Evolutionary conservation across 176 grass and related monocot species (phyloP).

Genomic region (Triticum timopheevii): DNA sequence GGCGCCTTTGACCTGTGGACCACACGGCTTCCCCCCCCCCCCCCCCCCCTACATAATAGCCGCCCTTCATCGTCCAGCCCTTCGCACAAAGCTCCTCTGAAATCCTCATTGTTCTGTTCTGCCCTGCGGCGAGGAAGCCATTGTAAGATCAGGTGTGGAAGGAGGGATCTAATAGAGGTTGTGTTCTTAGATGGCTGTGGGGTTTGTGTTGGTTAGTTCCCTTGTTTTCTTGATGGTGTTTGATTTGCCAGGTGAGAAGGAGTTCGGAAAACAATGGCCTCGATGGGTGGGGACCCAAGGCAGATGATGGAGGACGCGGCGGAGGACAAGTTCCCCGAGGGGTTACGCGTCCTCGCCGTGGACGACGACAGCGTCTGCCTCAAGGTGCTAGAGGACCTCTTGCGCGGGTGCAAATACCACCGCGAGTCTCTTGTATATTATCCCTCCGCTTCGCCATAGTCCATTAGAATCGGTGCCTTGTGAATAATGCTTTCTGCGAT

Average conservation of each 20-base stretch:
- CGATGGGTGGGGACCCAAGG: neutral
- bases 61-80: too few relatives aligned
- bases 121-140: neutral
- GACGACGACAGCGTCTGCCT: constrained; percentile 30
- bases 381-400: neutral
- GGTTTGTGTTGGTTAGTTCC: neutral
- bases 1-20: too few relatives aligned
- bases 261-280: neutral
- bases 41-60: too few relatives aligned
- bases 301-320: neutral
- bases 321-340: constrained; percentile 23
- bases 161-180: neutral
- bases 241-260: neutral
- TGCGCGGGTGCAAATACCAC: constrained; percentile 25
- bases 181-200: neutral
- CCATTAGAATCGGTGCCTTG: neutral
- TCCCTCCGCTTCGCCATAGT: neutral
- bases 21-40: too few relatives aligned
- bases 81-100: too few relatives aligned
- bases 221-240: neutral
- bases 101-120: neutral
- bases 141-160: neutral
- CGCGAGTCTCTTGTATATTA: neutral
- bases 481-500: neutral
- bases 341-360: constrained; percentile 40